A percentile compares a stretch with the other conserved stretches of the same genome.
Evolutionary conservation across 176 grass and related monocot genomes (phyloP).

Genomic region (Saccharum spontaneum): DNA sequence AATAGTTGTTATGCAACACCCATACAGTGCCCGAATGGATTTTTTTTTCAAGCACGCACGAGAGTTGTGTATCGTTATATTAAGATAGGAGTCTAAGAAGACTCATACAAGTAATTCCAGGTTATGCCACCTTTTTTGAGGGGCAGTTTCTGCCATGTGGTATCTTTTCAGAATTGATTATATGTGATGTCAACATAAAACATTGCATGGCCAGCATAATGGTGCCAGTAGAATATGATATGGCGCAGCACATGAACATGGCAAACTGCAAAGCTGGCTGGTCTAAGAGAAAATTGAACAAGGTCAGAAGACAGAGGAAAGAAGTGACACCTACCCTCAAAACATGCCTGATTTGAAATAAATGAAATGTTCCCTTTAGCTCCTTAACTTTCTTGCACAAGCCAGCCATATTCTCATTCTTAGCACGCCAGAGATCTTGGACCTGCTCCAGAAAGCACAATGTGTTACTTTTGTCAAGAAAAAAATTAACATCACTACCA

Average conservation of each 20-base stretch:
- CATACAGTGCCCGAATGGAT: background rate
- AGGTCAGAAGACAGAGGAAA: background rate
- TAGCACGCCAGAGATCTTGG: slow-evolving; percentile 49
- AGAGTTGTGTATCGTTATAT: background rate
- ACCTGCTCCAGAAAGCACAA: slow-evolving; percentile 42
- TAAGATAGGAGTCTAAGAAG: background rate
- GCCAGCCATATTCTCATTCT: slow-evolving; percentile 44
- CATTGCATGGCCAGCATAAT: background rate
- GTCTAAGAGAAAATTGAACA: slow-evolving; percentile 12
- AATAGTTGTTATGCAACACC: background rate
- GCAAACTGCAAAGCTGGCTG: background rate
- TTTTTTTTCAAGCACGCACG: background rate
- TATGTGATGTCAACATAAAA: slow-evolving; percentile 5
- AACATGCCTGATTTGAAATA: slow-evolving; percentile 57
- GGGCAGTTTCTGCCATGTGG: background rate
- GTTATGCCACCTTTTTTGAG: background rate
- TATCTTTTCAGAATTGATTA: slow-evolving; percentile 15
- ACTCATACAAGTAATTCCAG: background rate
- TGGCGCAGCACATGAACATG: background rate
- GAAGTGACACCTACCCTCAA: slow-evolving; percentile 46
- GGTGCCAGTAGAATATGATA: background rate
- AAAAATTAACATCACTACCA: background rate
- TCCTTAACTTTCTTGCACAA: slow-evolving; percentile 62
- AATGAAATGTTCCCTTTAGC: slow-evolving; percentile 46
- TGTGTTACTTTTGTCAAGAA: background rate